phyloP scores from a whole-genome alignment of 2,329 filamentous ascomycete genomes.

The Aspergillus thermomutatus region DNA sequence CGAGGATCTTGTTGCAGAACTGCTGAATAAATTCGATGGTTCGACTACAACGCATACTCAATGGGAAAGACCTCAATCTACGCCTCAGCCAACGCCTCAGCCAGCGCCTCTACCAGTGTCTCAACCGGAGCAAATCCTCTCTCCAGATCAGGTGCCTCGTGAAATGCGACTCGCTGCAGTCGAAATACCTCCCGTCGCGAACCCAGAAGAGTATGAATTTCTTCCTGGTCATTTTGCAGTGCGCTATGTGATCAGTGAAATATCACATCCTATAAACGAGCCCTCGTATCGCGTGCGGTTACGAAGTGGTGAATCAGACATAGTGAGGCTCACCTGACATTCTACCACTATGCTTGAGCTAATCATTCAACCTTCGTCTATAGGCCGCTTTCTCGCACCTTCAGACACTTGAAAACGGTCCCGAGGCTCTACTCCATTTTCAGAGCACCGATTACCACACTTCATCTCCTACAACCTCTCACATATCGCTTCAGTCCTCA shows the following conservation, averaged over 20 bases:
- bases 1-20: conserved; percentile 17
- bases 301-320: conserved; percentile 33
- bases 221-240: conserved; percentile 39
- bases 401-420: conserved; percentile 27
- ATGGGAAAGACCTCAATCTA: not conserved
- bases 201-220: conserved; percentile 35
- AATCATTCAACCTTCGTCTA: conserved; percentile 1
- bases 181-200: conserved; percentile 27
- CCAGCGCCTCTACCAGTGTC: not conserved
- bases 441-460: conserved; percentile 9
- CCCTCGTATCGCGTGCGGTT: conserved; percentile 32
- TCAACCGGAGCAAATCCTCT: not conserved
- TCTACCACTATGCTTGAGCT: not conserved
- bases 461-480: conserved; percentile 3
- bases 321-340: conserved; percentile 24
- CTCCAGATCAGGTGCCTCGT: not conserved
- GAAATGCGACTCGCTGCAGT: conserved; percentile 19
- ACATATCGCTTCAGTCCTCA: conserved; percentile 1
- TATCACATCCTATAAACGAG: conserved; percentile 15
- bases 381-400: conserved; percentile 28
- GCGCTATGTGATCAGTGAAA: conserved; percentile 28
- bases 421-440: conserved; percentile 23
- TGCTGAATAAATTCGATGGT: conserved; percentile 15
- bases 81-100: not conserved
- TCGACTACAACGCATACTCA: not conserved